Percentiles rank a stretch among this genome's conserved stretches.
These are phyloP conservation scores for Tympanopsis confertula DNA, from an alignment of 2,329 filamentous ascomycete genomes.

Conservation along the genomic window DNA sequence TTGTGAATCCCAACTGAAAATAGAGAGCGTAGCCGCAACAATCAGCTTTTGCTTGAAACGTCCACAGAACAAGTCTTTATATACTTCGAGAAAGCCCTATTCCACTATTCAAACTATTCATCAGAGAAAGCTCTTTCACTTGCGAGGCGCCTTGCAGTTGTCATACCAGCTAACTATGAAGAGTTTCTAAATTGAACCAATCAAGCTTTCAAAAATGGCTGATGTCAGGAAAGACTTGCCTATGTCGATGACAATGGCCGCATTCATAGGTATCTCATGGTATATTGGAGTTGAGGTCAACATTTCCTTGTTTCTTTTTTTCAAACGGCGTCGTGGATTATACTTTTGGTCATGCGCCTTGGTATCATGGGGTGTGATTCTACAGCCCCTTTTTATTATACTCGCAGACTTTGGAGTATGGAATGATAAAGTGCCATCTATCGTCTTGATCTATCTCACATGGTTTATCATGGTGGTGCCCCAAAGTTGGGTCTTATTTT, in stretches of 20 bases:
- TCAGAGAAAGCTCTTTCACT: no score
- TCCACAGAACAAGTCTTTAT: no score
- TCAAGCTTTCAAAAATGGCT: no score
- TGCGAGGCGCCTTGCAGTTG: no score
- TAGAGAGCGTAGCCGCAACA: no score
- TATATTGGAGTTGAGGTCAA: slow-evolving; percentile 18
- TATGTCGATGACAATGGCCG: slow-evolving; percentile 20
- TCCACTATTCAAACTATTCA: no score
- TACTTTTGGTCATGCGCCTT: slow-evolving; percentile 19
- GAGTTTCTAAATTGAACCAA: no score
- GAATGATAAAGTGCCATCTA: no score
- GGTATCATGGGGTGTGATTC: slow-evolving; percentile 14
- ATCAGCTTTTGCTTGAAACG: no score
- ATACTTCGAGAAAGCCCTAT: no score
- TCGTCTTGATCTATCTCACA: slow-evolving; percentile 16
- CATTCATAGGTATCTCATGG: slow-evolving; percentile 21
- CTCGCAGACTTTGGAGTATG: slow-evolving; percentile 16
- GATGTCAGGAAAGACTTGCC: slow-evolving; percentile 9
- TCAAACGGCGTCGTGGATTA: slow-evolving; percentile 16
- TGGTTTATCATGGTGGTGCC: slow-evolving; percentile 18
- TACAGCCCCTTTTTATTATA: slow-evolving; percentile 17
- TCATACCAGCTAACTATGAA: no score
- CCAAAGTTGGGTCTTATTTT: slow-evolving; percentile 18
- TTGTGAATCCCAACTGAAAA: no score
- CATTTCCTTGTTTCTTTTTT: slow-evolving; percentile 14